Conservation (phyloP, 257 asterid genomes). For the Fraxinus excelsior region DNA sequence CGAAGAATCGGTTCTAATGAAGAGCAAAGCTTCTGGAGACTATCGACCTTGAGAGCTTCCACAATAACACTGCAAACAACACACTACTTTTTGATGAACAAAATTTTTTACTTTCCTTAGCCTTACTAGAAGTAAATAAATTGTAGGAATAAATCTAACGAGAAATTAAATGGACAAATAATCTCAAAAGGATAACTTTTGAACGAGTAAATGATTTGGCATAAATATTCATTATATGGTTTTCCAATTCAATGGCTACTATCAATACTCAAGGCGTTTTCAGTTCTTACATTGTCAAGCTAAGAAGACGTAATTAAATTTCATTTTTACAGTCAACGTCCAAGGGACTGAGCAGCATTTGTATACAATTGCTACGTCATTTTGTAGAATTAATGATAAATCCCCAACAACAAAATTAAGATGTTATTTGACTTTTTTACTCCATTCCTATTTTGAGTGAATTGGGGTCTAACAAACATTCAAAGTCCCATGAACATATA, state of each 20-base stretch:
- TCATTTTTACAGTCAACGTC: background rate
- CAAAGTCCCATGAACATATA: background rate
- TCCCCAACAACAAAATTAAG: slow-evolving; percentile 3
- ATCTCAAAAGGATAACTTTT: slow-evolving; percentile 4
- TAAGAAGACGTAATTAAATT: background rate
- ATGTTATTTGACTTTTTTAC: background rate
- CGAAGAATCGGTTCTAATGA: slow-evolving; percentile 95
- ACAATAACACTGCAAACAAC: slow-evolving; percentile 81
- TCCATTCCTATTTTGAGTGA: too few relatives aligned
- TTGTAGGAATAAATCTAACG: background rate
- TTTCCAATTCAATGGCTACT: background rate
- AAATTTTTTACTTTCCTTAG: background rate
- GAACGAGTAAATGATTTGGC: background rate
- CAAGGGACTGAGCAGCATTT: background rate
- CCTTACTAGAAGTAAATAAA: background rate
- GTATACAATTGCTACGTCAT: background rate
- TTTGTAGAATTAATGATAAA: background rate
- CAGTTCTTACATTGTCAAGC: background rate
- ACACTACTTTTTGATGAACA: slow-evolving; percentile 2
- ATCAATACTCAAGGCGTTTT: background rate
- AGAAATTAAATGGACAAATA: slow-evolving; percentile 1
- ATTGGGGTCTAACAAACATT: too few relatives aligned
- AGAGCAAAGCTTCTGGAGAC: slow-evolving; percentile 96
- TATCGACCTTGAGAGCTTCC: slow-evolving; percentile 94
- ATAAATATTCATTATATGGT: background rate